Evolutionary conservation across 2,329 filamentous ascomycete species (phyloP).

Genomic region (Sclerotinia glacialis): DNA sequence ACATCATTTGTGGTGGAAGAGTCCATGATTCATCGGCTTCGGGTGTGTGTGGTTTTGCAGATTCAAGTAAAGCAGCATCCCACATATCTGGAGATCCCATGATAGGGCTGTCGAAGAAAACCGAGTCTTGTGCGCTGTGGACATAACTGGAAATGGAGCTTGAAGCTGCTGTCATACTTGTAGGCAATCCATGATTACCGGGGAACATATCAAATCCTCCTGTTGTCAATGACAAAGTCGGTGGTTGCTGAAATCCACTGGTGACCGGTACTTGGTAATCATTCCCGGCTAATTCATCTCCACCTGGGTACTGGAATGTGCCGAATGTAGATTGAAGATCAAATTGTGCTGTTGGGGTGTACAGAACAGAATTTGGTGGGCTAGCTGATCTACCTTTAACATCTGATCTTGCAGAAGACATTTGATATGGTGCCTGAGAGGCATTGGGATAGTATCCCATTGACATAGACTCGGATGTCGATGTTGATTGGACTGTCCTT

Average conservation of each 20-base stretch:
- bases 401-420: conserved; percentile 38
- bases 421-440: conserved; percentile 37
- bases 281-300: conserved; percentile 32
- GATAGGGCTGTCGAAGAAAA: conserved; percentile 30
- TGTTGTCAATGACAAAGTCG: conserved; percentile 28
- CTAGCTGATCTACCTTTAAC: conserved; percentile 37
- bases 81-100: conserved; percentile 33
- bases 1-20: conserved; percentile 31
- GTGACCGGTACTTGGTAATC: conserved; percentile 33
- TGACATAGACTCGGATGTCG: conserved; percentile 34
- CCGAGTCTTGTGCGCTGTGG: conserved; percentile 26
- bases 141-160: conserved; percentile 29
- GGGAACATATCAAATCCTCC: conserved; percentile 31
- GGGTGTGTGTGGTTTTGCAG: conserved; percentile 34
- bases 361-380: conserved; percentile 35
- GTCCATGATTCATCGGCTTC: conserved; percentile 31
- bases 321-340: conserved; percentile 35
- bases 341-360: conserved; percentile 35
- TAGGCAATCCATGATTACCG: conserved; percentile 25
- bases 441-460: conserved; percentile 33
- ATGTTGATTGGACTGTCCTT: conserved; percentile 31
- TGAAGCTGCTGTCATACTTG: conserved; percentile 27
- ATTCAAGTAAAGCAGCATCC: conserved; percentile 34
- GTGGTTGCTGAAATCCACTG: conserved; percentile 27
- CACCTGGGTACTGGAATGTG: conserved; percentile 33